Evolutionary conservation across 768 basidiomycete species (phyloP), one percentile per base, ranked within the genome.

Genomic region (Trametes cingulata): DNA sequence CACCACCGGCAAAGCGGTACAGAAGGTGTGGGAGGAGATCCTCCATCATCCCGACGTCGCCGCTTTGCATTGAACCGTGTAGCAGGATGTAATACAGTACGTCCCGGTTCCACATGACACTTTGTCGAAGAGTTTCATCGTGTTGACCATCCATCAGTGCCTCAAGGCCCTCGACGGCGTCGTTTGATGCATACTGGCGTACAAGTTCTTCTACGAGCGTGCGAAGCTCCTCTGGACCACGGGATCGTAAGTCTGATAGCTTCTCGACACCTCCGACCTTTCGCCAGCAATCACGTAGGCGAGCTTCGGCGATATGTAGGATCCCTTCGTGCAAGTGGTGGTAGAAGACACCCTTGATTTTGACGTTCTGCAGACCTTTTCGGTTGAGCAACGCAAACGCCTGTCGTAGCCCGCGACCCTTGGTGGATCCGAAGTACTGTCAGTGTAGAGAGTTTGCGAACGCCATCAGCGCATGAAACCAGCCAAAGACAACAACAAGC

Each of bases 401-500:
- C 14, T 68, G 65, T 25, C 56, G 52, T 0, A 73, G 64, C 1
- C 70, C 69, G 7, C 20, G 14, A 0, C 61, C 62, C 2, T 52
- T 45, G 19, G 25, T 41, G 1, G 75, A 75, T 0, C 75, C 75
- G 4, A 73, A 67, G 60, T 78, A 80, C 55, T 80, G 79, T 41
- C 74, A 72, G 56, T 80, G 75, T 0, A 81, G 43, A 0, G 77
- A 77, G 45, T 74, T 72, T 3, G 71, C 76, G 51, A 72, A 72
- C 5, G 77, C 77, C 72, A 82, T 78, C 27, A 64, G 40, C 0
- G 72, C 59, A 56, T 82, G 78, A 13, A 82, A 71, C 77, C 77
- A 82, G 0, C 79, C 75, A 41, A 76, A 75, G 0, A 67, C 52
- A 0, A 65, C 51, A 1, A 75, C 42, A 5, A 75, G 56, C 62